These are phyloP conservation scores for Trichoderma gamsii DNA, from an alignment of 495 filamentous ascomycete genomes.

Conservation along the genomic window DNA sequence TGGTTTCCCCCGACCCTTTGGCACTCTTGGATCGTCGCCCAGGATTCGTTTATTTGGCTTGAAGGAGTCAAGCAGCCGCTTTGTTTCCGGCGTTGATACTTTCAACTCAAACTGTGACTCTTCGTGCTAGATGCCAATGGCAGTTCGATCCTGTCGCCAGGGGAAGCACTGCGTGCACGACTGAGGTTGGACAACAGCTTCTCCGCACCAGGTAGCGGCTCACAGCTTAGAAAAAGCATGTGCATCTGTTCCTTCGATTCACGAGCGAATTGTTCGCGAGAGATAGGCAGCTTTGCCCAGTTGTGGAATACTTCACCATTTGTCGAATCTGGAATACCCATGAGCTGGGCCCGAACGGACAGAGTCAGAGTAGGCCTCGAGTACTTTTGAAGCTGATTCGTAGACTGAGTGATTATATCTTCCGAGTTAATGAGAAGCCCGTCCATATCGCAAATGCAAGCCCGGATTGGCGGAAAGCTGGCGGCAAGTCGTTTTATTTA, in stretches of 20 bases:
- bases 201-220: slow-evolving; percentile 66
- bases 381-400: slow-evolving; percentile 61
- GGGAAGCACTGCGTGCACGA: slow-evolving; percentile 15
- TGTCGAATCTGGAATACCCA: slow-evolving; percentile 60
- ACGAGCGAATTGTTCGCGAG: slow-evolving; percentile 50
- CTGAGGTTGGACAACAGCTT: slow-evolving; percentile 51
- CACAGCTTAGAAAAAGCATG: slow-evolving; percentile 57
- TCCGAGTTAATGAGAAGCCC: slow-evolving; percentile 80
- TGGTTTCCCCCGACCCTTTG: slow-evolving; percentile 70
- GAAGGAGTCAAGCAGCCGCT: slow-evolving; percentile 24
- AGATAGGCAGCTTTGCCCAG: slow-evolving; percentile 78
- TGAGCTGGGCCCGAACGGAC: slow-evolving; percentile 75
- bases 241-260: slow-evolving; percentile 52
- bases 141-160: slow-evolving; percentile 21
- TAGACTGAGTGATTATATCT: slow-evolving; percentile 69
- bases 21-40: slow-evolving; percentile 71
- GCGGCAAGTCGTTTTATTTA: background rate
- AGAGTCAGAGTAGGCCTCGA: slow-evolving; percentile 64
- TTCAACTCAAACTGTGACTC: slow-evolving; percentile 26
- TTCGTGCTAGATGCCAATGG: slow-evolving; percentile 29
- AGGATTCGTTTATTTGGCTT: slow-evolving; percentile 49
- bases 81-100: slow-evolving; percentile 21
- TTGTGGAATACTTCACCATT: slow-evolving; percentile 40
- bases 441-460: slow-evolving; percentile 91
- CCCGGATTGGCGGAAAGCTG: slow-evolving; percentile 61